Evolutionary conservation across 495 filamentous ascomycete species (phyloP), one percentile per base, ranked within the genome.

Genomic region (Aspergillus diversus): DNA sequence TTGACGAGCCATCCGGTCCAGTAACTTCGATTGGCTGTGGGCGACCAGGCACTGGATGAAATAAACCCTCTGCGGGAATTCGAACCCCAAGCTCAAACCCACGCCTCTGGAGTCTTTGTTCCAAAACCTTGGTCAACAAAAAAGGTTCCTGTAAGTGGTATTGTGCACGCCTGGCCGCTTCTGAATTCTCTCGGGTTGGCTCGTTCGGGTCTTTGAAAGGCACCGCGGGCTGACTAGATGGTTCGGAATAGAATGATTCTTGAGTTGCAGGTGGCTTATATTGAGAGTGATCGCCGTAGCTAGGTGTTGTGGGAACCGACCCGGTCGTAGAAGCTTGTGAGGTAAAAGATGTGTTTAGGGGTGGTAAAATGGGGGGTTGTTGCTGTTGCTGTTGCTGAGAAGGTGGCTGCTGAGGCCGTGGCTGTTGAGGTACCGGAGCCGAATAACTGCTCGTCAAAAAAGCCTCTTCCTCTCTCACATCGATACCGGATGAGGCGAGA

Each of bases 401-500:
- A 39, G 61, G 59, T 17, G 65, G 55, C 73, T 80, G 77, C 72
- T 77, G 72, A 73, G 75, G 73, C 79, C 76, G 64, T 61, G 72
- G 68, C 65, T 72, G 69, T 69, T 71, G 73, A 62, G 80, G 83
- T 66, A 66, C 75, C 33, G 64, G 82, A 70, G 73, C 83, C 67
- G 78, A 81, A 78, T 86, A 88, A 50, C 81, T 80, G 60, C 83
- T 82, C 21, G 87, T 84, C 59, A 93, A 74, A 61, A 81, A 87
- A 46, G 90, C 88, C 64, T 94, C 91, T 71, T 97, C 93, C 70
- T 89, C 92, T 55, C 85, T 85, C 1, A 96, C 77, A 79, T 97
- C 90, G 60, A 97, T 89, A 54, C 91, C 92, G 27, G 92, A 90
- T 35, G 86, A 88, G 33, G 85, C 84, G 60, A 97, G 71, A 51